These are phyloP conservation scores for Phlegmacium glaucopus DNA, from an alignment of 768 basidiomycete species.

Conservation along the genomic window DNA sequence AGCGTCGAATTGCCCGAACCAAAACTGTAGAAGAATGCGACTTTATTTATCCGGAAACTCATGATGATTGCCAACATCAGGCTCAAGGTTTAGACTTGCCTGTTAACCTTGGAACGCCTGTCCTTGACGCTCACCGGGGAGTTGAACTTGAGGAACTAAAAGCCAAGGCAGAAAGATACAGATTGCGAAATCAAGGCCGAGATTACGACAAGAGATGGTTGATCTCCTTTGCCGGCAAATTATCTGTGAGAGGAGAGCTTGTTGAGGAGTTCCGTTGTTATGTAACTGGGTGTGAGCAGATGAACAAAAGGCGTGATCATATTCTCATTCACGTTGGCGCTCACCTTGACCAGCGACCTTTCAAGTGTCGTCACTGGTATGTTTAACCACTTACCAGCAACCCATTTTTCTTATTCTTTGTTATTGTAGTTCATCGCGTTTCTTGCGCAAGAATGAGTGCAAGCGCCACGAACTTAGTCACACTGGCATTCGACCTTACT, in stretches of 20 bases:
- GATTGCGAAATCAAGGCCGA: slow-evolving; percentile 46
- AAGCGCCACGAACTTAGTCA: slow-evolving; percentile 73
- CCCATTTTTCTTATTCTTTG: slow-evolving; percentile 2
- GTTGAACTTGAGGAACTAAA: slow-evolving; percentile 52
- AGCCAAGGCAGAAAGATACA: slow-evolving; percentile 52
- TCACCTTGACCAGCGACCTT: slow-evolving; percentile 67
- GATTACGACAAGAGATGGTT: slow-evolving; percentile 68
- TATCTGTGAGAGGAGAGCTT: slow-evolving; percentile 54
- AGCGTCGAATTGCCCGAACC: slow-evolving; percentile 17
- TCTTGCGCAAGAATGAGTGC: slow-evolving; percentile 74
- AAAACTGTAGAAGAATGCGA: slow-evolving; percentile 7
- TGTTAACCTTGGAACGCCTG: slow-evolving; percentile 44
- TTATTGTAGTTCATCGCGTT: slow-evolving; percentile 49
- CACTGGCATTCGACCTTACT: slow-evolving; percentile 53
- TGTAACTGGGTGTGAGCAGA: slow-evolving; percentile 59
- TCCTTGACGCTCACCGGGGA: slow-evolving; percentile 64
- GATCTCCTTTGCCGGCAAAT: slow-evolving; percentile 62
- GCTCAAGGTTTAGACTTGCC: slow-evolving; percentile 2
- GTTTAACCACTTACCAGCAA: slow-evolving; percentile 17
- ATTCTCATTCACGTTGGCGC: slow-evolving; percentile 73
- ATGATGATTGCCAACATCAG: slow-evolving; percentile 1
- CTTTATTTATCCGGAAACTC: slow-evolving; percentile 9
- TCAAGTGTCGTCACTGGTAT: slow-evolving; percentile 62
- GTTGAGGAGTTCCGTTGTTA: slow-evolving; percentile 67
- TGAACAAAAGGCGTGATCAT: slow-evolving; percentile 71